Evolutionary conservation across 1,139 yeast genomes (phyloP), one percentile per base, ranked within the genome.

Genomic region (Saccharomyces hybrid): DNA sequence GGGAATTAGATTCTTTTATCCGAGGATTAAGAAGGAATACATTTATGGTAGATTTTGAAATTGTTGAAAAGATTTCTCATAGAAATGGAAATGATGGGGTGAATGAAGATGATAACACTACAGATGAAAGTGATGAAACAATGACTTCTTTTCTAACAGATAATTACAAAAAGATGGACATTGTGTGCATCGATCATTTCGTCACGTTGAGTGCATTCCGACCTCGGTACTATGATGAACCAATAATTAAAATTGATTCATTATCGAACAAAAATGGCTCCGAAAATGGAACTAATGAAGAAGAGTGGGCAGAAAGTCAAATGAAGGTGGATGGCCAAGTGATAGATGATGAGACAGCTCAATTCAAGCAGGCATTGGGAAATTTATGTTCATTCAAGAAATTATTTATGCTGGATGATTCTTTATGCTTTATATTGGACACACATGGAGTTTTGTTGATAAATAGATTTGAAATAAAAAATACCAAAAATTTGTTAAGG

Each of bases 121-220:
- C 23, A 13, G 32, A 20, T 11, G 44, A 16, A 31, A 31, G 44
- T 9, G 20, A 23, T 32, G 41, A 51, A 38, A 54, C 58, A 6
- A 49, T 55, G 47, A 57, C 61, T 2, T 60, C 67, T 3, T 66
- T 64, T 54, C 52, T 66, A n/a, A 63, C 69, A 9, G 64, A 63
- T 48, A 59, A 55, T 34, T 65, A 66, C 48, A 59, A 58, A 32
- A 57, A 59, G 44, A 57, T 66, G 64, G 64, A 61, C 38, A 58
- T 66, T 25, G 50, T 63, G 9, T 51, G 59, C 48, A 57, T 66
- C 48, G 67, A 65, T 50, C 52, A 60, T 25, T 60, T 57, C 49
- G 51, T 60, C 38, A 54, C 54, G 9, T 51, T 63, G 3, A 58
- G 58, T 13, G 59, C 59, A 2, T 66, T 66, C 38, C 59, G 63